Base-by-base conservation (phyloP, 768 basidiomycete species). In the Russula compacta region DNA sequence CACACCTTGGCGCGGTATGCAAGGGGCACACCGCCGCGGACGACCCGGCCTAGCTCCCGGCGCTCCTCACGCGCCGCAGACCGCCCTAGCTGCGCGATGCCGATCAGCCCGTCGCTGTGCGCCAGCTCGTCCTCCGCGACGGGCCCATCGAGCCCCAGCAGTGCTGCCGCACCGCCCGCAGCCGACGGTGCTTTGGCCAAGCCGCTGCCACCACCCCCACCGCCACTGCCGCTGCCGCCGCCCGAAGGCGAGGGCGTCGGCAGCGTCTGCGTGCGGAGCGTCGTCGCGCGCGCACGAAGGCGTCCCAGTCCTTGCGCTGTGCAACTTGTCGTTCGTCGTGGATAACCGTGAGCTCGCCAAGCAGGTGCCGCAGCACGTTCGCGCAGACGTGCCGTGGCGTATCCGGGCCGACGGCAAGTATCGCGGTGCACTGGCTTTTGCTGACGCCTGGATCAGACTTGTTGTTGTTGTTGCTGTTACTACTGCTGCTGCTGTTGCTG, bases 21-120 rank as follows among this genome's bases (percentile, higher is more conserved):
- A 14, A 98, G 78, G 2, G 97, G 97, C 38, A 98, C 89, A 4
- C 97, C 97, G 53, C 76, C 82, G 55, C 89, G 74, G n/a, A 95
- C 81, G 6, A 99, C 76, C 61, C 83, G 76, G 60, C 86, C 84
- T 62, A 98, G 91, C 69, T 87, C 89, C 59, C 79, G 82, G 69
- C 86, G 79, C 64, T 94, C 91, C 61, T 90, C 83, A 63, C 78
- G 76, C 73, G 84, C 60, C 38, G 87, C 78, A 1, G 85, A 86
- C 19, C 85, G 72, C 0, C 92, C 93, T 55, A 97, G 82, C 73
- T 95, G 92, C 15, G 90, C 88, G 60, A 99, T 88, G 1, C 92
- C 94, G 57, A 99, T 86, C 33, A 98, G 71, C 1, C 92, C 92
- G 38, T 92, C 91, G 24, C 81, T 86, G 71, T 95, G 92, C 35